Base-by-base conservation (phyloP, 768 basidiomycete genomes). In the Tremella mesenterica region DNA sequence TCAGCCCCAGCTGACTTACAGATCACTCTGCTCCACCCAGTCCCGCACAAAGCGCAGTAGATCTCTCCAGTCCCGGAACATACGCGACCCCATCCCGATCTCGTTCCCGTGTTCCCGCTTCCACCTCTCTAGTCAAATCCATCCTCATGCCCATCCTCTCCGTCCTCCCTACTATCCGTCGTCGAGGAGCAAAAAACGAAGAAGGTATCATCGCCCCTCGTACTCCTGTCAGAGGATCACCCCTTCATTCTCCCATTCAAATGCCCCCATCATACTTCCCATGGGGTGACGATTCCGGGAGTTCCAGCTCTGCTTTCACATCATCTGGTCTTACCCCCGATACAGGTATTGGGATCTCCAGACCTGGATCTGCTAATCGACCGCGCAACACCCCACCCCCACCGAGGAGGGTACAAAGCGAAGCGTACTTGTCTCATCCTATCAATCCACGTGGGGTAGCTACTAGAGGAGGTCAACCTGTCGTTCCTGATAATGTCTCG, bases 161-260 rank as follows among this genome's bases (percentile, higher is more conserved):
- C 58, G 46, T 82, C 4, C 77, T 80, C 18, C 75, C 80, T 9
- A 75, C 75, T 36, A 44, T 75, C 9, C 36, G 53, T 20, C 74
- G 80, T 9, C 28, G 47, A 23, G 33, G 52, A n/a, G 76, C 74
- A 47, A 76, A 77, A 31, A 75, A 78, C 6, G 76, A 81, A 13
- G 83, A 86, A 59, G 88, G 85, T 12, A 75, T 88, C 48, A 81
- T 89, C 54, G 81, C 85, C 0, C 84, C 67, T 27, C 59, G 69
- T 13, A 70, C 69, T 12, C 69, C 69, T 12, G 50, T 66, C 36
- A 52, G 63, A 1, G 60, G 60, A 6, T 52, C 46, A 10, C 58
- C 61, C 25, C 30, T 60, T 4, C 59, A 63, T 25, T 51, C 55
- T 6, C 58, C 61, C 16, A 53, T 61, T 4, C 4, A 33, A n/a